phyloP scores from a whole-genome alignment of 345 rosid species.

The Theobroma cacao region DNA sequence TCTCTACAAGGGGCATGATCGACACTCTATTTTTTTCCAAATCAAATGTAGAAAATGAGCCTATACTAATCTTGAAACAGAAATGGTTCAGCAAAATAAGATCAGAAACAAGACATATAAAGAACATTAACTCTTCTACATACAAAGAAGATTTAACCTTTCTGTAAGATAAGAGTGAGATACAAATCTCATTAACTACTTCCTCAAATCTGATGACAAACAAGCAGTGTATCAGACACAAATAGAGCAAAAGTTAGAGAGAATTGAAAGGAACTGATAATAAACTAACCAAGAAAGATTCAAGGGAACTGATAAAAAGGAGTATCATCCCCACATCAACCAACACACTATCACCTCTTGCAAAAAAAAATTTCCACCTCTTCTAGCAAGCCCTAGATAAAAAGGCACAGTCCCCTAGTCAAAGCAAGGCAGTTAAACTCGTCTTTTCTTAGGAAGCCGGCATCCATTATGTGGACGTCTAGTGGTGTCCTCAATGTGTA shows the following conservation, averaged over 20 bases:
- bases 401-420: background rate
- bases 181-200: background rate
- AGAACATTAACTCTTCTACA: background rate
- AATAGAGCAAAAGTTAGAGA: background rate
- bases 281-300: background rate
- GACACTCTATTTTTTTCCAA: background rate
- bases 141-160: background rate
- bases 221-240: background rate
- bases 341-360: background rate
- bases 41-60: background rate
- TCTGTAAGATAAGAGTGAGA: background rate
- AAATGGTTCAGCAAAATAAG: background rate
- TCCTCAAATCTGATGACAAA: background rate
- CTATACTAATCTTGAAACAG: background rate
- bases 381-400: background rate
- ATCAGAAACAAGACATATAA: background rate
- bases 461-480: constrained; percentile 86
- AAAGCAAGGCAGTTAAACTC: constrained; percentile 17
- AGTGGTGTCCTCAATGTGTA: constrained; percentile 79
- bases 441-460: constrained; percentile 76
- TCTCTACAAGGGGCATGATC: background rate
- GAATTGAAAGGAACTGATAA: background rate
- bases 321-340: background rate
- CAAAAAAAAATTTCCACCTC: background rate
- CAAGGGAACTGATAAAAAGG: background rate